Percentiles rank a stretch among this genome's conserved stretches.
Conservation (phyloP, 495 filamentous ascomycete genomes). For the Oidiodendron maius region DNA sequence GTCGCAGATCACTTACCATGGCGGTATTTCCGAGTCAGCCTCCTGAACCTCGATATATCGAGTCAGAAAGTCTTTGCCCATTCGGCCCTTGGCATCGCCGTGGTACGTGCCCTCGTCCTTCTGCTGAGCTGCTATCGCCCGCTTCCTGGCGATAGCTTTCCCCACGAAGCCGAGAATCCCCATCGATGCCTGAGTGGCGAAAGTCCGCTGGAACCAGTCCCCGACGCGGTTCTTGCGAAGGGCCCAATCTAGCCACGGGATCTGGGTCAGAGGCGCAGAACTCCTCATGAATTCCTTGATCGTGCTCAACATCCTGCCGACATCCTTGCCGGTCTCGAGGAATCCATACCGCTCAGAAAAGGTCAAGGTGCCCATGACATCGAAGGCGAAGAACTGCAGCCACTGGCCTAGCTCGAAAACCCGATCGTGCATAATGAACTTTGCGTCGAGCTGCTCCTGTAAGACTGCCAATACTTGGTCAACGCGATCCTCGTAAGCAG, state of each 20-base stretch:
- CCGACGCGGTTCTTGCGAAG: conserved; percentile 11
- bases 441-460: conserved; percentile 27
- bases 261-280: conserved; percentile 40
- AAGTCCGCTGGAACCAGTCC: no score
- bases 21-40: conserved; percentile 22
- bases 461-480: conserved; percentile 18
- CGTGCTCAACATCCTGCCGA: conserved; percentile 31
- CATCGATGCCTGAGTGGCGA: no score
- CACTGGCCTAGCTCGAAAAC: conserved; percentile 31
- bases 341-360: conserved; percentile 34
- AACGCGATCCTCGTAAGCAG: not conserved
- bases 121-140: no score
- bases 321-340: conserved; percentile 30
- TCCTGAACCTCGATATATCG: conserved; percentile 11
- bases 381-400: conserved; percentile 42
- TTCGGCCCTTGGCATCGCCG: no score
- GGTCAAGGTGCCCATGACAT: conserved; percentile 35
- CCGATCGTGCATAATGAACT: conserved; percentile 23
- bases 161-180: no score
- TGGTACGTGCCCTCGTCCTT: no score
- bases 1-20: conserved; percentile 21
- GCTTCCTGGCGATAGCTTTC: no score
- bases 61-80: not conserved
- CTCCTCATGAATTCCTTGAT: conserved; percentile 28
- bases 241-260: conserved; percentile 32